phyloP scores from a whole-genome alignment of 306 rosid species.

The Quercus rubra region DNA sequence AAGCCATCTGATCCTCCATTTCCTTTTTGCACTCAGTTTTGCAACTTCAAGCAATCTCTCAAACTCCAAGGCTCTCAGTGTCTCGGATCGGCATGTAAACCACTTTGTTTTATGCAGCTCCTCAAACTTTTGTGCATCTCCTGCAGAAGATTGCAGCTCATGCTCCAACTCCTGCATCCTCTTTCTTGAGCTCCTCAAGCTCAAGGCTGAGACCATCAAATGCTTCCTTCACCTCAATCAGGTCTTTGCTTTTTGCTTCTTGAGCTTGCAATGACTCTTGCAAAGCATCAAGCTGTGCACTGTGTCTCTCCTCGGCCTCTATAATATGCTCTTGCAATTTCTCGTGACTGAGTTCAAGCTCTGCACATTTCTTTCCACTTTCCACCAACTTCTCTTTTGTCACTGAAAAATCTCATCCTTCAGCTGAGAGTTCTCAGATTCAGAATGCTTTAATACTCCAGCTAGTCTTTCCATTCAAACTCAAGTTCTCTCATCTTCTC shows the following conservation, averaged over 20 bases:
- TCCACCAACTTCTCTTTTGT: conserved; percentile 63
- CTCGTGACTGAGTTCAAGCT: conserved; percentile 55
- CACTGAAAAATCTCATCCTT: conserved; percentile 59
- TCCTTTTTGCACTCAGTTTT: conserved; percentile 50
- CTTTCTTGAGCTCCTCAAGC: conserved; percentile 67
- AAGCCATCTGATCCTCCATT: conserved; percentile 62
- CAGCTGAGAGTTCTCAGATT: conserved; percentile 66
- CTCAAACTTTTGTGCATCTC: conserved; percentile 65
- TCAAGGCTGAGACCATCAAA: conserved; percentile 55
- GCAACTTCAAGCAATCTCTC: conserved; percentile 75
- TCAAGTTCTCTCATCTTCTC: conserved; percentile 82
- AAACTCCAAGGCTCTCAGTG: conserved; percentile 58
- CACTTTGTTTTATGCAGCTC: conserved; percentile 85
- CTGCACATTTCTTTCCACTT: conserved; percentile 55
- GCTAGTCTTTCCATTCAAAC: conserved; percentile 56
- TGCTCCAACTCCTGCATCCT: conserved; percentile 60
- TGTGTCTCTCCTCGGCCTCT: conserved; percentile 66
- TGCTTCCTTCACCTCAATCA: conserved; percentile 65
- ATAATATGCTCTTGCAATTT: conserved; percentile 59
- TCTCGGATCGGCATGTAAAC: conserved; percentile 71
- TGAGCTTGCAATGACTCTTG: conserved; percentile 69
- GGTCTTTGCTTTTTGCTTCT: conserved; percentile 66
- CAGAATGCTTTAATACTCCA: conserved; percentile 63
- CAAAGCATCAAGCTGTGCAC: conserved; percentile 49
- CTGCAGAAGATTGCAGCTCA: conserved; percentile 50